These are phyloP conservation scores for Apiospora kogelbergensis DNA, from an alignment of 2,329 filamentous ascomycete genomes.

Conservation along the genomic window DNA sequence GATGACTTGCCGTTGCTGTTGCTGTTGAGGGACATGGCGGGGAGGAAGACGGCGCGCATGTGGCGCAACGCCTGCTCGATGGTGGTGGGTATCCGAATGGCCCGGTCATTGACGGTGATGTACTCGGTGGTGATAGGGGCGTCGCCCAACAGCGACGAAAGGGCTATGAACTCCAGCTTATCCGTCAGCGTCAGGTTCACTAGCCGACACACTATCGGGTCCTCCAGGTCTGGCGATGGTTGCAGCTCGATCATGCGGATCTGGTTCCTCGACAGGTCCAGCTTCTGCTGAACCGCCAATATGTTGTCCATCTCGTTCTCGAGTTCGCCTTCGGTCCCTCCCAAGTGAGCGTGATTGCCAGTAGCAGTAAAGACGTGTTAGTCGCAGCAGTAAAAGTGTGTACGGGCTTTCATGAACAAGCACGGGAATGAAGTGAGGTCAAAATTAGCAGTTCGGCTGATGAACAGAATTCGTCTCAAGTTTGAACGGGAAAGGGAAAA, in stretches of 20 bases:
- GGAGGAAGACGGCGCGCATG: conserved; percentile 34
- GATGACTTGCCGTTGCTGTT: background rate
- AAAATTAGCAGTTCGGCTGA: background rate
- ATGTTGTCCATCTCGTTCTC: background rate
- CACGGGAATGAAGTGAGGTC: background rate
- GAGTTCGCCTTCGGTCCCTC: background rate
- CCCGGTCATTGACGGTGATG: conserved; percentile 28
- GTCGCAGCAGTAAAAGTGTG: background rate
- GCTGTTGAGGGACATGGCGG: conserved; percentile 17
- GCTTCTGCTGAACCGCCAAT: background rate
- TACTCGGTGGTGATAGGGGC: conserved; percentile 25
- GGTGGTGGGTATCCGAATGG: conserved; percentile 28
- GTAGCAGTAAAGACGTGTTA: background rate
- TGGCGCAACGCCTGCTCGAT: conserved; percentile 31
- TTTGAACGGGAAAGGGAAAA: background rate
- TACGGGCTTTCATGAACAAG: background rate
- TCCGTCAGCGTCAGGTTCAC: conserved; percentile 27
- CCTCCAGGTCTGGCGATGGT: conserved; percentile 26
- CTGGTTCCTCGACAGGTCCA: conserved; percentile 26
- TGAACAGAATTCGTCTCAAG: background rate
- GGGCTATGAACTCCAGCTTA: conserved; percentile 15
- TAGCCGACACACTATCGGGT: conserved; percentile 33
- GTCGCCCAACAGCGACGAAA: conserved; percentile 16
- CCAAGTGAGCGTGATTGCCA: background rate
- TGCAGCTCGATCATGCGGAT: conserved; percentile 35